Evolutionary conservation across 1,284 basidiomycete species (phyloP).

Genomic region (Singerocomus inundabilis): DNA sequence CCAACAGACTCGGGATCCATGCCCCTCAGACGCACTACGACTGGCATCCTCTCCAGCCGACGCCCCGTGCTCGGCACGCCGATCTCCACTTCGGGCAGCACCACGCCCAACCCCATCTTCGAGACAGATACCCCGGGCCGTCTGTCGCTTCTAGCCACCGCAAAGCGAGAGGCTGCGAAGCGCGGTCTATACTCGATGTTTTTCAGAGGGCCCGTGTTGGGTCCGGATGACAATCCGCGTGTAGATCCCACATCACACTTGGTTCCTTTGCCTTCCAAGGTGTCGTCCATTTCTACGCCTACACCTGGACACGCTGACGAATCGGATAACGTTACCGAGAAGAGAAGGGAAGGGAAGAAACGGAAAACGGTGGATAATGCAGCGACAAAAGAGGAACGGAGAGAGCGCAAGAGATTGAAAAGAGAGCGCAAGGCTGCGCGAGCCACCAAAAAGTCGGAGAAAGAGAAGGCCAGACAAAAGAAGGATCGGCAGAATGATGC

Average conservation of each 20-base stretch:
- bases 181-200: conserved; percentile 77
- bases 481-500: background rate
- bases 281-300: background rate
- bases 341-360: conserved; percentile 7
- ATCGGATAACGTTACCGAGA: background rate
- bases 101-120: conserved; percentile 41
- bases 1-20: conserved; percentile 9
- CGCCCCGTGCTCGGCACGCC: conserved; percentile 54
- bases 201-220: conserved; percentile 69
- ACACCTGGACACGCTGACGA: background rate
- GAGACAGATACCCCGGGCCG: conserved; percentile 31
- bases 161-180: conserved; percentile 77
- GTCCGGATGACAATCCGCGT: conserved; percentile 37
- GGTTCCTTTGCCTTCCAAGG: background rate
- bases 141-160: conserved; percentile 57
- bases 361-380: conserved; percentile 5
- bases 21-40: conserved; percentile 57
- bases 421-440: conserved; percentile 24
- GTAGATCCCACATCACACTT: background rate
- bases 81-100: conserved; percentile 51
- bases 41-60: conserved; percentile 75
- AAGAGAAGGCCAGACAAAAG: background rate
- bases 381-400: conserved; percentile 26
- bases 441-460: conserved; percentile 17
- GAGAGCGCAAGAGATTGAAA: conserved; percentile 25